These are phyloP conservation scores for Colletotrichum sansevieriae DNA, from an alignment of 2,329 filamentous ascomycete species.

Conservation along the genomic window DNA sequence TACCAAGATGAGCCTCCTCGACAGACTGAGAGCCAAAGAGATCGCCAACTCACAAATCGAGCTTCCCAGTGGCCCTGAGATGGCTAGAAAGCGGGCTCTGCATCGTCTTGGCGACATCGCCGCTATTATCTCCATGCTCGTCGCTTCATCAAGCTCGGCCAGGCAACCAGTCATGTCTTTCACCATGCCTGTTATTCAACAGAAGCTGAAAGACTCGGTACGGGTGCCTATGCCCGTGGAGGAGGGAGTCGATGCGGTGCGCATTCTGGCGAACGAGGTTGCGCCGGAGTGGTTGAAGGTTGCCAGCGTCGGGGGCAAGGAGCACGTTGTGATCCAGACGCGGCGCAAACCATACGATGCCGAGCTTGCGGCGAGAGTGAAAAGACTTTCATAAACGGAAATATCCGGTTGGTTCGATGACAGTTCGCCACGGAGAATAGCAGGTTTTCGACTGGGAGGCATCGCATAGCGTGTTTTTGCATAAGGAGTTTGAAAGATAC, in stretches of 20 bases:
- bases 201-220: slow-evolving; percentile 77
- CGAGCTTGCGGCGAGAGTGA: slow-evolving; percentile 37
- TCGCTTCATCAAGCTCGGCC: slow-evolving; percentile 62
- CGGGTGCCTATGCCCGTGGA: slow-evolving; percentile 66
- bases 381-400: slow-evolving; percentile 31
- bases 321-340: slow-evolving; percentile 69
- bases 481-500: slow-evolving; percentile 39
- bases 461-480: slow-evolving; percentile 34
- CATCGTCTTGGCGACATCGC: slow-evolving; percentile 77
- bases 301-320: slow-evolving; percentile 64
- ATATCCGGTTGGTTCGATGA: neutral
- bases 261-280: slow-evolving; percentile 66
- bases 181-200: slow-evolving; percentile 71
- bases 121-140: slow-evolving; percentile 75
- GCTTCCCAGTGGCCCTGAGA: slow-evolving; percentile 61
- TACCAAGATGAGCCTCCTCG: slow-evolving; percentile 76
- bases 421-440: neutral
- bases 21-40: slow-evolving; percentile 81
- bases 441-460: slow-evolving; percentile 1
- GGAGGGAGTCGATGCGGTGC: slow-evolving; percentile 64
- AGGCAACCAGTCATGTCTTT: slow-evolving; percentile 73
- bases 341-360: slow-evolving; percentile 53
- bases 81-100: slow-evolving; percentile 74
- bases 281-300: slow-evolving; percentile 69
- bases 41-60: slow-evolving; percentile 61